phyloP scores from a whole-genome alignment of 208 protist species.

The Crithidia sp. region DNA sequence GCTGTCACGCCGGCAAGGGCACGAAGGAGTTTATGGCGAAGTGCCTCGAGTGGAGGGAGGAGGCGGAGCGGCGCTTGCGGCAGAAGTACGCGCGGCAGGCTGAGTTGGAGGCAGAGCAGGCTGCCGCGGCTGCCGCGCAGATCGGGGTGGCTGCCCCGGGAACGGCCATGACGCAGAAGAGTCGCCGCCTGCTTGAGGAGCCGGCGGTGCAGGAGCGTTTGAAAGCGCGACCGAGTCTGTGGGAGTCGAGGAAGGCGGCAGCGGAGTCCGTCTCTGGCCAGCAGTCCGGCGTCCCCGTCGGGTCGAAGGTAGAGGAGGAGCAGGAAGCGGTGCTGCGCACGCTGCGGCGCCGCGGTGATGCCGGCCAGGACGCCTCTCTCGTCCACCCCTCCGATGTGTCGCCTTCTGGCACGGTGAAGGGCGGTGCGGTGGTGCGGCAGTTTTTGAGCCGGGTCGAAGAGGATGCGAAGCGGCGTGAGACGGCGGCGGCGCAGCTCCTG shows the following conservation, averaged over 20 bases:
- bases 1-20: slow-evolving; percentile 42
- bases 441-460: slow-evolving; percentile 45
- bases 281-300: slow-evolving; percentile 26
- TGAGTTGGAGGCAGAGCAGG: slow-evolving; percentile 24
- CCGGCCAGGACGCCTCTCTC: not conserved
- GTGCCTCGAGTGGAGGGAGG: slow-evolving; percentile 64
- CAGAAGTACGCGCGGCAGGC: slow-evolving; percentile 45
- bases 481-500: slow-evolving; percentile 31
- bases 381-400: not conserved
- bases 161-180: slow-evolving; percentile 17
- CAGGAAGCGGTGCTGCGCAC: slow-evolving; percentile 29
- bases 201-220: slow-evolving; percentile 30
- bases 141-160: slow-evolving; percentile 15
- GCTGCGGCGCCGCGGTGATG: slow-evolving; percentile 7
- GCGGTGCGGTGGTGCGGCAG: slow-evolving; percentile 19
- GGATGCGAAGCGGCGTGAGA: slow-evolving; percentile 44
- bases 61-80: slow-evolving; percentile 27
- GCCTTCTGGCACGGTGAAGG: not conserved
- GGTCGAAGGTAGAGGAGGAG: slow-evolving; percentile 27
- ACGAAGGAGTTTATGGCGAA: slow-evolving; percentile 59
- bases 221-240: slow-evolving; percentile 32
- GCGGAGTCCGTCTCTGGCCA: not conserved
- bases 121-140: slow-evolving; percentile 18
- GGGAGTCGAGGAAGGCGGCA: slow-evolving; percentile 28
- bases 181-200: slow-evolving; percentile 27